Conservation (phyloP, 495 filamentous ascomycete genomes). For the Cryomyces minteri region DNA sequence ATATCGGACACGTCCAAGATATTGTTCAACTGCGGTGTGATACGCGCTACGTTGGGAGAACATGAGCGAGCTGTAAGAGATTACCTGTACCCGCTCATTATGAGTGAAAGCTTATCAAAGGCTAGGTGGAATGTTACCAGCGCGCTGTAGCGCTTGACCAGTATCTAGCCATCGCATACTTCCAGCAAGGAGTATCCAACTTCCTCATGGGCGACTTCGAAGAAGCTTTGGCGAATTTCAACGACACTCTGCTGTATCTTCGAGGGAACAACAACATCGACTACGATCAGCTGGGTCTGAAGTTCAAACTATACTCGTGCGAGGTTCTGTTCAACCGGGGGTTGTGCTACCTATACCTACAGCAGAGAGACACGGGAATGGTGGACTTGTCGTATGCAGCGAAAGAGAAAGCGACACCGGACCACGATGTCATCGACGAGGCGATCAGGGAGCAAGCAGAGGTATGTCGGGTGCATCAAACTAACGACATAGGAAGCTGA, state of each 20-base stretch:
- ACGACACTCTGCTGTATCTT: slow-evolving; percentile 88
- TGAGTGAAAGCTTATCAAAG: slow-evolving; percentile 1
- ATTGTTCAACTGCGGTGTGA: slow-evolving; percentile 95
- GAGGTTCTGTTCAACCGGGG: slow-evolving; percentile 99
- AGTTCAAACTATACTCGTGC: slow-evolving; percentile 93
- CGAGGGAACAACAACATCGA: slow-evolving; percentile 94
- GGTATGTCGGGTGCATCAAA: slow-evolving; percentile 29
- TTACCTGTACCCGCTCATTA: slow-evolving; percentile 2
- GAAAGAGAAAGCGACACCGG: slow-evolving; percentile 89
- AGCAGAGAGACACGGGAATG: slow-evolving; percentile 77
- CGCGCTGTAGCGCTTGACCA: slow-evolving; percentile 74
- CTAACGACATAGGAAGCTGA: not conserved
- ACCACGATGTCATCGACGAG: slow-evolving; percentile 96
- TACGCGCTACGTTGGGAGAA: slow-evolving; percentile 92
- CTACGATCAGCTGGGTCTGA: slow-evolving; percentile 90
- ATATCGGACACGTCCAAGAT: slow-evolving; percentile 98
- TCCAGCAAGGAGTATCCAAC: slow-evolving; percentile 97
- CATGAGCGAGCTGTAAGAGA: slow-evolving; percentile 76
- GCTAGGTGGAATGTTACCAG: slow-evolving; percentile 86
- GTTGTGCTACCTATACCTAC: slow-evolving; percentile 92
- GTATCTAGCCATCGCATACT: slow-evolving; percentile 94
- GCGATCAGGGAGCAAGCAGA: slow-evolving; percentile 86
- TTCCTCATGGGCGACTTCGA: slow-evolving; percentile 96
- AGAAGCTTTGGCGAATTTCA: slow-evolving; percentile 96
- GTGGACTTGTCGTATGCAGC: slow-evolving; percentile 79